Percentiles rank a stretch among this genome's conserved stretches.
phyloP scores from a whole-genome alignment of 208 protist species.

The Phytomonas francai region DNA sequence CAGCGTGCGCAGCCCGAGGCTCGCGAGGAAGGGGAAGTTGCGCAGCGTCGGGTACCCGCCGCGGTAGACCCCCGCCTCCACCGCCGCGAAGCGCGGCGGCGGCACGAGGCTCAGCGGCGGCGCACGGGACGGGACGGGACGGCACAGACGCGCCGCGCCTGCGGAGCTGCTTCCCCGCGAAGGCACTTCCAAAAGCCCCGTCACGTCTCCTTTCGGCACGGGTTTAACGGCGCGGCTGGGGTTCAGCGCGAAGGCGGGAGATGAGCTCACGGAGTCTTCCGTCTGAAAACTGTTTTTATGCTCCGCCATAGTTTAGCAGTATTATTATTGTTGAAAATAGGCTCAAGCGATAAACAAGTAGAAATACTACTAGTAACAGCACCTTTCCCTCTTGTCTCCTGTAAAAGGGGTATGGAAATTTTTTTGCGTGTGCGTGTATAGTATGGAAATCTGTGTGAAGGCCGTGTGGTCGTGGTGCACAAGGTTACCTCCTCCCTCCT shows the following conservation, averaged over 20 bases:
- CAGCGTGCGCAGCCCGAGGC: slow-evolving; percentile 50
- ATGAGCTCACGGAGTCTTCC: too few species aligned
- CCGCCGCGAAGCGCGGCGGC: slow-evolving; percentile 61
- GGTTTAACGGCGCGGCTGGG: not conserved
- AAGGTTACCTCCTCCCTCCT: too few species aligned
- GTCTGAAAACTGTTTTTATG: too few species aligned
- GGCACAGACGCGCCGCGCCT: not conserved
- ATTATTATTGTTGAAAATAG: too few species aligned
- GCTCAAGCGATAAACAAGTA: too few species aligned
- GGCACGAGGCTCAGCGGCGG: slow-evolving; percentile 54
- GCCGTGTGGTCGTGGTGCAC: too few species aligned
- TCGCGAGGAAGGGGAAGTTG: slow-evolving; percentile 66
- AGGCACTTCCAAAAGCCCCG: not conserved
- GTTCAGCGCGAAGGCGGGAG: not conserved
- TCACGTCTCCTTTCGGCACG: not conserved
- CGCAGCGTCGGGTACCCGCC: slow-evolving; percentile 80
- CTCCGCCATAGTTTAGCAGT: too few species aligned
- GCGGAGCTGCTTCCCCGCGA: slow-evolving; percentile 1
- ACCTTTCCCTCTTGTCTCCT: too few species aligned
- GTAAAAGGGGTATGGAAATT: too few species aligned
- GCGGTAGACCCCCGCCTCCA: slow-evolving; percentile 74
- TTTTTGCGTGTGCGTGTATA: too few species aligned
- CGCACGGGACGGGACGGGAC: not conserved
- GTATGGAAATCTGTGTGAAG: too few species aligned
- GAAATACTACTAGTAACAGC: too few species aligned